Base-by-base conservation (phyloP, 345 rosid genomes). In the Aquilaria yunnanensis region DNA sequence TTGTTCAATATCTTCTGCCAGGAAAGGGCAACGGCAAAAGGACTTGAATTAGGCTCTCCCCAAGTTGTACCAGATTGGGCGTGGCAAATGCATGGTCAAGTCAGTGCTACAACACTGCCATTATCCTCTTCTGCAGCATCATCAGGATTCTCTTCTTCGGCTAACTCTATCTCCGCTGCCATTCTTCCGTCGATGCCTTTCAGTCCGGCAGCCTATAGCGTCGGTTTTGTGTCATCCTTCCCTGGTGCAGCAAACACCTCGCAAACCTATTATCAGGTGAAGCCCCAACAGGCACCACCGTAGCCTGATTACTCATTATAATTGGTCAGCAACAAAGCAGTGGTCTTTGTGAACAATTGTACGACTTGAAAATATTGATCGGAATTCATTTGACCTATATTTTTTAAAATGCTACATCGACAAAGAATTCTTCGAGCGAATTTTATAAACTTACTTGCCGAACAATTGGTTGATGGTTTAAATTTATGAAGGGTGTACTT, bases 111-210 rank as follows among this genome's bases (percentile, higher is more conserved):
- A 37, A 76, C 85, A 73, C 48, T 73, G 77, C 77, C 87, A 64
- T 61, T 75, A 85, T 76, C 75, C 69, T 78, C 96, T 47, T 69
- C 86, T 80, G 98, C 98, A 93, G 98, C 98, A 89, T 93, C 98
- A 90, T 93, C 98, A 93, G 90, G 98, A 93, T 93, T 93, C 98
- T 86, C 97, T 62, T 80, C 61, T 70, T 75, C 87, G 69, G 81
- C 88, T 55, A 73, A 79, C 65, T 82, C 81, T 14, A 83, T 71
- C 60, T 52, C 86, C 54, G 77, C 87, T 69, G 78, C 89, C 73
- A 64, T 63, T 69, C 79, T 75, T 69, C 78, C 87, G 14, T 73
- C 86, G 4, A 75, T 78, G 77, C 76, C 79, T 50, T 69, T 69
- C 75, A 60, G 65, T 43, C 77, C 60, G 30, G 63, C 82, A 54